These are phyloP conservation scores for Zymoseptoria passerinii DNA, from an alignment of 2,329 filamentous ascomycete species.

Conservation along the genomic window DNA sequence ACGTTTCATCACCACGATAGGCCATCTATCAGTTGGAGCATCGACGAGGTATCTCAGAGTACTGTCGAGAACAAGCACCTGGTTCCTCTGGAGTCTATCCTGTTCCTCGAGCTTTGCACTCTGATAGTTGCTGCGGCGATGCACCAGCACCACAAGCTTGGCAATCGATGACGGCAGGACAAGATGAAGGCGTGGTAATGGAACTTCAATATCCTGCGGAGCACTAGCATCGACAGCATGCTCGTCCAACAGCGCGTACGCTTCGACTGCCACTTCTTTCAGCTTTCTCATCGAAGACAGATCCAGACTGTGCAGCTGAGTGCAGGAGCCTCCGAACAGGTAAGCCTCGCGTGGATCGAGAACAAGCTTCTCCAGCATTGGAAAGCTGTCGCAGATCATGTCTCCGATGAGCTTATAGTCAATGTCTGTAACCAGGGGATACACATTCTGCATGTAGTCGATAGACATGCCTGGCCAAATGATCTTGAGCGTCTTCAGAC, in stretches of 20 bases:
- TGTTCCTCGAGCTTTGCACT: neutral
- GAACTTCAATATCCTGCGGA: neutral
- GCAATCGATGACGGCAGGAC: neutral
- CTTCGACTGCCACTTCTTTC: neutral
- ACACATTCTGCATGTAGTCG: neutral
- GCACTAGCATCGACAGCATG: neutral
- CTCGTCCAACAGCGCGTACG: neutral
- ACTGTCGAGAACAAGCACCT: neutral
- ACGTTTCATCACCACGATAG: neutral
- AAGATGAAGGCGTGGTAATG: neutral
- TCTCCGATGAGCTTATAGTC: neutral
- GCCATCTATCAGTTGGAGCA: neutral
- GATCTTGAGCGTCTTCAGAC: slow-evolving; percentile 2
- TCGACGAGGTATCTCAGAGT: neutral
- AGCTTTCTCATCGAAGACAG: neutral
- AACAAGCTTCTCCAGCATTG: slow-evolving; percentile 1
- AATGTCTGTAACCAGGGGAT: neutral
- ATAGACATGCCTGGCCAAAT: neutral
- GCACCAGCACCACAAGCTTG: slow-evolving; percentile 1
- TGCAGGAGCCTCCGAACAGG: neutral
- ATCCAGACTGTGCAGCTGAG: neutral
- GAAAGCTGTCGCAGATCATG: neutral
- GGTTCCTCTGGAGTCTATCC: neutral
- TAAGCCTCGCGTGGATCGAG: neutral
- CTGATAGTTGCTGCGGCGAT: neutral